Evolutionary conservation across 2,329 filamentous ascomycete species (phyloP), one percentile per base, ranked within the genome.

Genomic region (Trichoderma semiorbis): DNA sequence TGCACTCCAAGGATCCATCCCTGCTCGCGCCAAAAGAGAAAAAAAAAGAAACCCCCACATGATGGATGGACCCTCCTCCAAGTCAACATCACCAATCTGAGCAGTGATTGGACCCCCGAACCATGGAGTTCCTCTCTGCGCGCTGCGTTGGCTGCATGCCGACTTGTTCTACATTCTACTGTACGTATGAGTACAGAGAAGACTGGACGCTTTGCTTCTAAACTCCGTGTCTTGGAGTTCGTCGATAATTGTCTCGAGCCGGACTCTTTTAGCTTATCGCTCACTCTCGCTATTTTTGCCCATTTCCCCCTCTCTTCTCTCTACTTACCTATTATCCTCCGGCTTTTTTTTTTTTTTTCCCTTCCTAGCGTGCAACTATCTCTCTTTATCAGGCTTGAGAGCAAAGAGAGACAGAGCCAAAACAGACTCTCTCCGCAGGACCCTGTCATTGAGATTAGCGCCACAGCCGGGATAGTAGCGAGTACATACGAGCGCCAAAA

Each of bases 41-140:
- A n/a, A 65, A 64, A 62, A 64, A 64, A 7, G 3, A 11, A 61
- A 69, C 64, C 70, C 70, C 70, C 70, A 72, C 70, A 72, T 69
- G 70, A 72, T 72, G 70, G 64, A 72, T 68, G 70, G 63, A 72
- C 63, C 70, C 63, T 72, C 70, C 70, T 72, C 70, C 70, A 62
- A 72, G 61, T 66, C 50, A 53, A 65, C 70, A 68, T 61, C 65
- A 55, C 36, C n/a, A 47, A 53, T 57, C 57, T 34, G 57, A 34
- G 62, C 66, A 61, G 39, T 61, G 66, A 69, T 69, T 69, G 66
- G 66, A 62, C 28, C 30, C 66, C 32, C 47, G 21, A 24, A 60
- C 34, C 61, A 32, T 39, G 47, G 55, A 28, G 39, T 55, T 30
- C 39, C 53, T 34, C 47, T 21, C 14, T 60, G 34, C 50, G 50